Percentiles rank a stretch among this genome's conserved stretches.
Conservation (phyloP, 2,329 filamentous ascomycete genomes). For the Penicillium oxalicum region DNA sequence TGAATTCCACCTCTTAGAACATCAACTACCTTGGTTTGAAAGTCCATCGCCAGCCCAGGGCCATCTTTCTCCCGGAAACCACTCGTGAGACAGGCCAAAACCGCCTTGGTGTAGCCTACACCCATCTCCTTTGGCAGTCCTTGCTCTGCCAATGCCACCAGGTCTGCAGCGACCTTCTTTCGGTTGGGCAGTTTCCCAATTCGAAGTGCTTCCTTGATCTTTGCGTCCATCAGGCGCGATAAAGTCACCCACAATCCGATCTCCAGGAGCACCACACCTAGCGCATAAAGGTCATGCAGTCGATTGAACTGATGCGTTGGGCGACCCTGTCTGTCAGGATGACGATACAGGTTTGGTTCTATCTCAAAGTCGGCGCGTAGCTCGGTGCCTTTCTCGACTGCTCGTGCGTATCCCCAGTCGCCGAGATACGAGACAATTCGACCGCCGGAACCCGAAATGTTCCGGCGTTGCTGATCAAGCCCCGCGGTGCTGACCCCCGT, state of each 20-base stretch:
- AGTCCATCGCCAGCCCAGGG: constrained; percentile 20
- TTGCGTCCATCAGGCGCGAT: constrained; percentile 21
- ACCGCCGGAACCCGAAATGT: not conserved
- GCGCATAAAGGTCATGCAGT: constrained; percentile 34
- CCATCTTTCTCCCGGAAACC: constrained; percentile 19
- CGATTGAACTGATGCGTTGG: constrained; percentile 25
- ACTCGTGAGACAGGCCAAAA: constrained; percentile 18
- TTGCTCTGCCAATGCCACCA: constrained; percentile 15
- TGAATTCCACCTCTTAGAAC: constrained; percentile 7
- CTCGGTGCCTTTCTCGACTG: constrained; percentile 20
- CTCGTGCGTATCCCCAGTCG: constrained; percentile 25
- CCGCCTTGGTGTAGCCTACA: constrained; percentile 18
- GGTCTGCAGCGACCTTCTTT: constrained; percentile 16
- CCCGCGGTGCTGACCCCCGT: constrained; percentile 3
- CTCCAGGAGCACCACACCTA: constrained; percentile 35
- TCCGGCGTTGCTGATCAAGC: constrained; percentile 4
- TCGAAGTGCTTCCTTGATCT: constrained; percentile 19
- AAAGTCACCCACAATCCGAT: constrained; percentile 15
- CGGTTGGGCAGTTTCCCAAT: constrained; percentile 18
- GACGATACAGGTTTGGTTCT: constrained; percentile 26
- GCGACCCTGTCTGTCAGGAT: constrained; percentile 27
- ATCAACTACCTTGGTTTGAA: constrained; percentile 22
- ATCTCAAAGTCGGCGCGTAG: constrained; percentile 11
- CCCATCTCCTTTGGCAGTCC: constrained; percentile 24
- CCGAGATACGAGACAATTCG: constrained; percentile 19